Base-by-base conservation (phyloP, 345 rosid genomes). In the Mercurialis annua region DNA sequence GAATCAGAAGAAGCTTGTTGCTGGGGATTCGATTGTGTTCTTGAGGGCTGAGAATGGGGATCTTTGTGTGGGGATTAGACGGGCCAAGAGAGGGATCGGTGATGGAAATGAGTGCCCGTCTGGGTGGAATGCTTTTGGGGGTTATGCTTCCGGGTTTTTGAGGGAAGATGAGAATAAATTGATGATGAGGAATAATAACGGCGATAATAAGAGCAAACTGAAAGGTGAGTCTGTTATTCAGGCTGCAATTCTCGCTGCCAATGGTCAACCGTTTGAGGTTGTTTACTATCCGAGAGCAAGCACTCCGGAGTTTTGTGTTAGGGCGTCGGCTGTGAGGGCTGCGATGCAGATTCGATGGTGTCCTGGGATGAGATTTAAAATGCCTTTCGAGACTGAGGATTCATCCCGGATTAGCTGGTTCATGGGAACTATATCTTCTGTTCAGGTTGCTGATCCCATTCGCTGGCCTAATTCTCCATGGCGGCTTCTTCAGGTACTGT, bases 371-470 rank as follows among this genome's bases (percentile, higher is more conserved):
- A 82, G 96, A 78, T 93, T 93, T 73, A 93, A 93, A 71, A 93
- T 93, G 98, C 84, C 98, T 36, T 93, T 93, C 59, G 98, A 93
- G 77, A 90, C 97, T 0, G 98, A 93, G 64, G 98, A 93, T 66
- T 87, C 97, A 0, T 93, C 98, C 12, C 78, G 97, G 61, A 88
- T 93, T 36, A 93, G 98, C 72, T 93, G 98, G 97, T 93, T 93
- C 71, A 89, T 87, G 94, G 98, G 98, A 33, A 89, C 92, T 23
- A 85, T 89, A 34, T 88, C 98, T 30, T 75, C 78, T 62, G 98
- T 86, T 64, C 89, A 85, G 62, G 89, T 93, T 54, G 77, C 86
- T 34, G 96, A 93, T 59, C 86, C 88, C 30, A 76, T 87, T 40
- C 86, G 73, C 49, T 93, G 98, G 98, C 91, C 97, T 55, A 82